These are phyloP conservation scores for Plantago rigida DNA, from an alignment of 305 asterid species.

Conservation along the genomic window DNA sequence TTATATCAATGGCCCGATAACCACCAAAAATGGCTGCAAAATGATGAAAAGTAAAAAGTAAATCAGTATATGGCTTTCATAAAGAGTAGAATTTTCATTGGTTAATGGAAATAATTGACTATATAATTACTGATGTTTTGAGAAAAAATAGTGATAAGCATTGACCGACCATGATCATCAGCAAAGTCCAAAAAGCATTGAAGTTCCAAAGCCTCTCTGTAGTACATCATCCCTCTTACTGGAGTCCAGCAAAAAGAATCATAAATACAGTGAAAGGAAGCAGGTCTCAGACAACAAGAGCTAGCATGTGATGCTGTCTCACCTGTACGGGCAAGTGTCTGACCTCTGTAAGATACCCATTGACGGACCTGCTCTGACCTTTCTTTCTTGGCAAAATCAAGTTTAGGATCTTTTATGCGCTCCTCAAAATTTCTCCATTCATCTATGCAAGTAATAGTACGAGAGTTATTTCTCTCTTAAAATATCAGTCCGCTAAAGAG, in stretches of 20 bases:
- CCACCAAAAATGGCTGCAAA: slow-evolving; percentile 74
- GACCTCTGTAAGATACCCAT: slow-evolving; percentile 98
- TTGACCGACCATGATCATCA: slow-evolving; percentile 32
- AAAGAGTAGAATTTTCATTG: slow-evolving; percentile 18
- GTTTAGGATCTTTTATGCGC: slow-evolving; percentile 55
- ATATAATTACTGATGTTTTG: neutral
- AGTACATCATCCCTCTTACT: slow-evolving; percentile 99
- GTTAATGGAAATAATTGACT: neutral
- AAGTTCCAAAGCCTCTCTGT: slow-evolving; percentile 82
- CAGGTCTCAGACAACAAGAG: slow-evolving; percentile 5
- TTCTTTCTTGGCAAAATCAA: slow-evolving; percentile 37
- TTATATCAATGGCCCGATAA: slow-evolving; percentile 57
- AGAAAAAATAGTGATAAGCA: neutral
- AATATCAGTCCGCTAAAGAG: slow-evolving; percentile 10
- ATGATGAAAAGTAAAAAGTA: neutral
- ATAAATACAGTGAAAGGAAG: slow-evolving; percentile 4
- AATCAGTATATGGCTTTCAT: slow-evolving; percentile 16
- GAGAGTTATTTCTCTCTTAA: slow-evolving; percentile 22
- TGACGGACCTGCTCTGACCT: slow-evolving; percentile 57
- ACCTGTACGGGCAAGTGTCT: slow-evolving; percentile 99
- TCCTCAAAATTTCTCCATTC: slow-evolving; percentile 84
- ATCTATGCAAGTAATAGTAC: slow-evolving; percentile 37
- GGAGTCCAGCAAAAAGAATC: slow-evolving; percentile 29
- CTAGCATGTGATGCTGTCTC: slow-evolving; percentile 18
- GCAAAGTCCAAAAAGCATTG: slow-evolving; percentile 92